Base-by-base conservation (phyloP, 1,284 basidiomycete species). In the Cryptococcus depauperatus region DNA sequence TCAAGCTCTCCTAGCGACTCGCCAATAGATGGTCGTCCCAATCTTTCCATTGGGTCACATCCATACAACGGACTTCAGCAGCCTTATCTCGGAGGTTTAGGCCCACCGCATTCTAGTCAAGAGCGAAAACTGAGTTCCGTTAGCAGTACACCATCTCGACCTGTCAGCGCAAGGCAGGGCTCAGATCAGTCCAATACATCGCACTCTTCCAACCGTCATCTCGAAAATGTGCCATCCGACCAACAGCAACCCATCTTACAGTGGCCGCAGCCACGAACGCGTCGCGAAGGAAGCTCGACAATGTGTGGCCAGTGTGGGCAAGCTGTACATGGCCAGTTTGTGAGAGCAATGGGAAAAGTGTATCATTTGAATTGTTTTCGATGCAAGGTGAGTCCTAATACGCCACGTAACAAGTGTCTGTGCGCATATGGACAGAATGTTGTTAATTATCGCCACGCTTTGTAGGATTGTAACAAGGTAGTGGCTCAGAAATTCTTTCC, bases 401-500 rank as follows among this genome's bases (percentile, higher is more conserved):
- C 13, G 1, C 21, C 16, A 8, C 22, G 9, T 18, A 7, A 19
- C 9, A 14, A 25, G 8, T 22, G 19, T 18, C 40, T 41, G 40
- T 41, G 40, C 32, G 32, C 19, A 41, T 18, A 4, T 29, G 40
- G 35, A 35, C 11, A 22, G 19, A 27, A 11, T 39, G 35, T 11
- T n/a, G n/a, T 43, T 42, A 23, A 46, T 54, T 39, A 53, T 57
- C 37, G n/a, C 27, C 37, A 43, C 43, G 14, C 38, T 16, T 32
- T 4, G 21, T 64, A 96, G 90, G 95, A 99, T 69, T 98, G 93
- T 67, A 84, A 88, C 58, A 84, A 85, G 62, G 86, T 96, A 42
- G 93, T 99, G 35, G 93, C 93, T 18, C 85, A 86, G 58, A 99
- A 98, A 72, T 99, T 99, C 77, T 99, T 99, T 72, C 93, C 95